Evolutionary conservation across 1,284 basidiomycete species (phyloP).

Genomic region (Pterulicium gracile): DNA sequence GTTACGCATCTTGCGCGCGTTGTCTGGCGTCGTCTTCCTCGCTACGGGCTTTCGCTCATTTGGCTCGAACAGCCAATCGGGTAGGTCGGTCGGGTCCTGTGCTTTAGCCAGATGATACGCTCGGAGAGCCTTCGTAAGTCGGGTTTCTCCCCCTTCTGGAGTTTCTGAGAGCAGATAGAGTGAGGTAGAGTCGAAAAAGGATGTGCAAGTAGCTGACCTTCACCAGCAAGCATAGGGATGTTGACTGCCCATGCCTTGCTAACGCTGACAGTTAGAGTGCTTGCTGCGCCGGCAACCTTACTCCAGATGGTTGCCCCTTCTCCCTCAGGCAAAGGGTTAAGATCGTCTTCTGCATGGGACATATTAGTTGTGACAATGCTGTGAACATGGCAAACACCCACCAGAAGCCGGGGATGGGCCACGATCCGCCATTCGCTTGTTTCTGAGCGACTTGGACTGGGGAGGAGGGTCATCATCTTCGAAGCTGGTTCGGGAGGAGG

Average conservation of each 20-base stretch:
- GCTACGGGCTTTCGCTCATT: conserved; percentile 29
- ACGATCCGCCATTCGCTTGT: background rate
- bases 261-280: conserved; percentile 42
- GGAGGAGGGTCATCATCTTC: conserved; percentile 20
- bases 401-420: background rate
- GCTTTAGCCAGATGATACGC: conserved; percentile 56
- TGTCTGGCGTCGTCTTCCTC: conserved; percentile 9
- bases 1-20: conserved; percentile 4
- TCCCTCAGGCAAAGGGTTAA: conserved; percentile 10
- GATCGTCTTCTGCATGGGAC: too few relatives aligned
- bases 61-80: conserved; percentile 55
- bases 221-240: conserved; percentile 29
- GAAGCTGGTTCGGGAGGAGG: conserved; percentile 35
- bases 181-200: too few relatives aligned
- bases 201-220: conserved; percentile 27
- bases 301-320: conserved; percentile 42
- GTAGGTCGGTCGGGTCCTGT: conserved; percentile 45
- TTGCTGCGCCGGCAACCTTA: conserved; percentile 42
- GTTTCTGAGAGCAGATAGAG: conserved; percentile 36
- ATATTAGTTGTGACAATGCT: too few relatives aligned
- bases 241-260: conserved; percentile 45
- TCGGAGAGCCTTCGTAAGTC: conserved; percentile 54
- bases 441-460: background rate
- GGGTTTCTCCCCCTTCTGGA: conserved; percentile 47
- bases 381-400: too few relatives aligned